A percentile compares a stretch with the other conserved stretches of the same genome.
Conservation (phyloP, 140 eudicot species). For the Oenanthe javanica region DNA sequence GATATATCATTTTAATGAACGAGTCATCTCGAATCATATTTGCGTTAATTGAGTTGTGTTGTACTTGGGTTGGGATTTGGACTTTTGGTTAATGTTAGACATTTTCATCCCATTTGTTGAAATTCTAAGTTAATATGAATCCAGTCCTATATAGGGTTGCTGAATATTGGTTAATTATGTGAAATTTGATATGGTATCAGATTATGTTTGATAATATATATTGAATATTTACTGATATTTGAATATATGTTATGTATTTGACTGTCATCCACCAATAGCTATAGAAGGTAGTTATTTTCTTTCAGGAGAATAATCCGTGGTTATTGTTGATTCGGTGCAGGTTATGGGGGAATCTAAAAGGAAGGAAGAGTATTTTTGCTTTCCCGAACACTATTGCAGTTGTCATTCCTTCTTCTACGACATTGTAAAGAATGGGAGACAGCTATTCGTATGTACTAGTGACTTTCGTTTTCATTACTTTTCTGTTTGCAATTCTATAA, state of each 20-base stretch:
- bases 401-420: constrained; percentile 92
- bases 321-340: constrained; percentile 22
- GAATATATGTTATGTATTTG: neutral
- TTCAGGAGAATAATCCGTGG: neutral
- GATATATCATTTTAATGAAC: neutral
- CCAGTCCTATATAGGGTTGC: neutral
- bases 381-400: constrained; percentile 68
- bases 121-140: neutral
- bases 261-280: neutral
- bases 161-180: neutral
- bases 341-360: constrained; percentile 70
- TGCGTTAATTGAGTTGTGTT: neutral
- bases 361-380: constrained; percentile 88
- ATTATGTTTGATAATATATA: neutral
- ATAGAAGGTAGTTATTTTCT: neutral
- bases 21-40: neutral
- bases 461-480: neutral
- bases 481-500: neutral
- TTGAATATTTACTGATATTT: neutral
- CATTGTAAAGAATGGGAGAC: constrained; percentile 75
- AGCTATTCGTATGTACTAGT: constrained; percentile 55
- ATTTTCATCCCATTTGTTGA: neutral
- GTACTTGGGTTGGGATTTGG: neutral
- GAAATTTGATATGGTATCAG: neutral
- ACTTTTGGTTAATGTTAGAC: neutral